phyloP scores from a whole-genome alignment of 169 alveolate species.

The Plasmodium inui region DNA sequence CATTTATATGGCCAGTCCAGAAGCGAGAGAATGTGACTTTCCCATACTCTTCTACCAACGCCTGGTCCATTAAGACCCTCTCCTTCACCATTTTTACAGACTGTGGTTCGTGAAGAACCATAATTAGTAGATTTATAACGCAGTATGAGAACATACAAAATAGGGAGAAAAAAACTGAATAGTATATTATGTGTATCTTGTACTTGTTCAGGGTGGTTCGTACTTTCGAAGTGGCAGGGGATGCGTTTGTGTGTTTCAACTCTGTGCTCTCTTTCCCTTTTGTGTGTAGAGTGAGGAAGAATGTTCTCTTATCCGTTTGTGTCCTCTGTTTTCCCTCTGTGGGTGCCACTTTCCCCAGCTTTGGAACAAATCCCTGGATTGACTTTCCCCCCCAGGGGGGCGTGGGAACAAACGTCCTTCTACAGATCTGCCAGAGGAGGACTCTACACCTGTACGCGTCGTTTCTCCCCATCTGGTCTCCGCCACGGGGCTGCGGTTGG shows the following conservation, averaged over 20 bases:
- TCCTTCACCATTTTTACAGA: constrained; percentile 46
- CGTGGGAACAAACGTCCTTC: not conserved
- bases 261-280: not conserved
- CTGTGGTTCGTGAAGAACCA: constrained; percentile 49
- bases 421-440: not conserved
- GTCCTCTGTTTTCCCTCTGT: not conserved
- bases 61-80: constrained; percentile 31
- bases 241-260: not conserved
- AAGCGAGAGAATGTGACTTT: constrained; percentile 23
- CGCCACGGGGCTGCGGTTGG: not conserved
- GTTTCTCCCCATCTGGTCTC: constrained; percentile 10
- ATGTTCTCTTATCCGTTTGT: not conserved
- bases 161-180: constrained; percentile 6
- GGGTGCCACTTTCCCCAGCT: not conserved
- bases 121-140: not conserved
- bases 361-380: not conserved
- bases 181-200: constrained; percentile 36
- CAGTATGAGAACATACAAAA: constrained; percentile 44
- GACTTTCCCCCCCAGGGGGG: not conserved
- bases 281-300: not conserved
- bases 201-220: not conserved
- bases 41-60: constrained; percentile 49
- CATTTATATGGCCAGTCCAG: constrained; percentile 65
- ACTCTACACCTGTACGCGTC: not conserved
- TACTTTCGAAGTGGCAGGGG: not conserved